Evolutionary conservation across 2,329 filamentous ascomycete species (phyloP).

Genomic region (Exophiala phaeomuriformis): DNA sequence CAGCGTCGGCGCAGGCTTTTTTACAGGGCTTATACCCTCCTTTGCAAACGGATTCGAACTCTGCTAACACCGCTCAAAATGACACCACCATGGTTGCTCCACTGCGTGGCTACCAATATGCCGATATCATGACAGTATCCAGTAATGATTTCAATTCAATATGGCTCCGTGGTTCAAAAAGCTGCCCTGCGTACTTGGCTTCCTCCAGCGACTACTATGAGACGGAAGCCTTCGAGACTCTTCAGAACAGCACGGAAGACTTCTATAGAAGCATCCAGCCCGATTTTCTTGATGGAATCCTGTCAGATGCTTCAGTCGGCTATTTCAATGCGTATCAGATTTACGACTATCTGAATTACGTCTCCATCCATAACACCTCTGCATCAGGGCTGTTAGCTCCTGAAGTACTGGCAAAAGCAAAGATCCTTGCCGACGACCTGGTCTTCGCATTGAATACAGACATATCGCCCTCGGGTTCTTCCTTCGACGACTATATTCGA

Average conservation of each 20-base stretch:
- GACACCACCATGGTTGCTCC: slow-evolving; percentile 42
- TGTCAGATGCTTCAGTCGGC: slow-evolving; percentile 36
- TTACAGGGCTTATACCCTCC: slow-evolving; percentile 57
- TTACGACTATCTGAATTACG: slow-evolving; percentile 51
- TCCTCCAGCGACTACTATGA: slow-evolving; percentile 37
- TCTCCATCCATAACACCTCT: slow-evolving; percentile 45
- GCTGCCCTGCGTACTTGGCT: slow-evolving; percentile 37
- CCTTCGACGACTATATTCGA: slow-evolving; percentile 29
- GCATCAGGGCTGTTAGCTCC: slow-evolving; percentile 31
- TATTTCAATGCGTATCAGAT: slow-evolving; percentile 49
- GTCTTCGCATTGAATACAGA: slow-evolving; percentile 41
- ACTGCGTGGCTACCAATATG: slow-evolving; percentile 52
- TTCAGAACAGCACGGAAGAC: slow-evolving; percentile 32
- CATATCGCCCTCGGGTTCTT: slow-evolving; percentile 15
- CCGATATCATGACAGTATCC: slow-evolving; percentile 41
- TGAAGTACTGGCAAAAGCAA: slow-evolving; percentile 28
- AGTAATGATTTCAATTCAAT: slow-evolving; percentile 45
- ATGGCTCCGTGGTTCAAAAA: slow-evolving; percentile 43
- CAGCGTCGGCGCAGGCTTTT: slow-evolving; percentile 53
- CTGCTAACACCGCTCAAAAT: slow-evolving; percentile 42
- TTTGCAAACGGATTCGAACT: slow-evolving; percentile 31
- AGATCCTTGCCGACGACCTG: slow-evolving; percentile 43
- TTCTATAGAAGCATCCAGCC: slow-evolving; percentile 45
- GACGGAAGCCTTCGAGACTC: slow-evolving; percentile 37
- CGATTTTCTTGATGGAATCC: slow-evolving; percentile 38